Conservation (phyloP, 202 grass and related monocot species). For the Dendrocalamus latiflorus region DNA sequence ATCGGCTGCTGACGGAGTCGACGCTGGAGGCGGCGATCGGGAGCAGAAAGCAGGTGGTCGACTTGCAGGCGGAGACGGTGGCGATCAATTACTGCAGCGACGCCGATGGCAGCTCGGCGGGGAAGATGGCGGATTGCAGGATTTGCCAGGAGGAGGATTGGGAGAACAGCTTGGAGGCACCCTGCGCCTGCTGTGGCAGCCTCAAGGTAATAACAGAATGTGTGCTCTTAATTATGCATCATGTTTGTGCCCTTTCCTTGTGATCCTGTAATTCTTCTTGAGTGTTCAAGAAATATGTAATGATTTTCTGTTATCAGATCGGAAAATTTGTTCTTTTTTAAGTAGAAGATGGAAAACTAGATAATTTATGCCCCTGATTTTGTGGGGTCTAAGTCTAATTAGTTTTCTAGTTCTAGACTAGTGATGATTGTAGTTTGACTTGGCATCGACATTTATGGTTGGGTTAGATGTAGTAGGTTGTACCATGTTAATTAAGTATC, state of each 20-base stretch:
- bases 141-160: constrained; percentile 98
- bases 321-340: neutral
- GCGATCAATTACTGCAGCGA: constrained; percentile 21
- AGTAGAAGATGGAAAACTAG: neutral
- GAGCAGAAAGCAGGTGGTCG: constrained; percentile 31
- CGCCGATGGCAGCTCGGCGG: neutral
- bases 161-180: constrained; percentile 70
- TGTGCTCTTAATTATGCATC: neutral
- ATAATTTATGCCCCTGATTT: neutral
- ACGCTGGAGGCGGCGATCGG: constrained; percentile 74
- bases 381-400: neutral
- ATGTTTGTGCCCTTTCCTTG: neutral
- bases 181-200: constrained; percentile 89
- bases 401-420: neutral
- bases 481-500: constrained; percentile 6
- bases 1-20: constrained; percentile 83
- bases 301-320: neutral
- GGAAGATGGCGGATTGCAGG: constrained; percentile 78
- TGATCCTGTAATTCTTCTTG: neutral
- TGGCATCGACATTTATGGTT: constrained; percentile 18
- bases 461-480: constrained; percentile 26
- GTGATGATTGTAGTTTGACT: constrained; percentile 13
- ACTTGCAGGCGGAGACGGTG: constrained; percentile 27
- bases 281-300: neutral
- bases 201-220: constrained; percentile 51